Conservation (phyloP, 2,329 filamentous ascomycete genomes). For the Talaromyces marneffei region DNA sequence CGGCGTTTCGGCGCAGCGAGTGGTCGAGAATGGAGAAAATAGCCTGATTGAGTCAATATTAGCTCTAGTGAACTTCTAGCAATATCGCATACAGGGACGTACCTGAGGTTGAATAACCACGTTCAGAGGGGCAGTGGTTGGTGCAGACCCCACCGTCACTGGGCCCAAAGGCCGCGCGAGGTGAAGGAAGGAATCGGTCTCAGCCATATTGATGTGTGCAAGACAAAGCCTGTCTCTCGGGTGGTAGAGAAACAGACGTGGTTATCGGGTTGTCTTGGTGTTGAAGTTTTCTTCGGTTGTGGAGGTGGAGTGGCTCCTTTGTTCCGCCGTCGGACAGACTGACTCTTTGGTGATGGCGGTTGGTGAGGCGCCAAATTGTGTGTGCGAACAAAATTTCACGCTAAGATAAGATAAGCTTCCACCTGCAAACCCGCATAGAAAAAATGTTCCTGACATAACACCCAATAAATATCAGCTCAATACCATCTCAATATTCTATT, state of each 20-base stretch:
- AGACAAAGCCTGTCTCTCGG: slow-evolving; percentile 17
- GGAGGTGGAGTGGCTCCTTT: slow-evolving; percentile 25
- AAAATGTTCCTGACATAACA: slow-evolving; percentile 11
- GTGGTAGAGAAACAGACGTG: slow-evolving; percentile 20
- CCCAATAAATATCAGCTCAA: no score
- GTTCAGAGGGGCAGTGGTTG: slow-evolving; percentile 82
- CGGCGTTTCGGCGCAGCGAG: slow-evolving; percentile 81
- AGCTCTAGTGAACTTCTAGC: no score
- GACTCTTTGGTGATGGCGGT: slow-evolving; percentile 1
- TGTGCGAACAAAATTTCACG: slow-evolving; percentile 41
- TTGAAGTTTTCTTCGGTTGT: slow-evolving; percentile 24
- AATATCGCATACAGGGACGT: slow-evolving; percentile 33
- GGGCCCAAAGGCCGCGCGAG: slow-evolving; percentile 87
- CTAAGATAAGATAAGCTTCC: slow-evolving; percentile 43
- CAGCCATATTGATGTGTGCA: slow-evolving; percentile 62
- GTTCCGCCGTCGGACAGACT: slow-evolving; percentile 21
- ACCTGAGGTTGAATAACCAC: slow-evolving; percentile 96
- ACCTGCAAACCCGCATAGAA: slow-evolving; percentile 9
- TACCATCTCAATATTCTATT: not conserved
- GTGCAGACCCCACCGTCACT: slow-evolving; percentile 68
- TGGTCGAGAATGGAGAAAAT: slow-evolving; percentile 74
- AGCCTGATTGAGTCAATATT: slow-evolving; percentile 38
- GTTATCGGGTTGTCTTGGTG: slow-evolving; percentile 15
- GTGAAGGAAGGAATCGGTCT: slow-evolving; percentile 84
- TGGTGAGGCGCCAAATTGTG: slow-evolving; percentile 34